These are phyloP conservation scores for Colletotrichum caudatum DNA, from an alignment of 2,329 filamentous ascomycete genomes.

Conservation along the genomic window DNA sequence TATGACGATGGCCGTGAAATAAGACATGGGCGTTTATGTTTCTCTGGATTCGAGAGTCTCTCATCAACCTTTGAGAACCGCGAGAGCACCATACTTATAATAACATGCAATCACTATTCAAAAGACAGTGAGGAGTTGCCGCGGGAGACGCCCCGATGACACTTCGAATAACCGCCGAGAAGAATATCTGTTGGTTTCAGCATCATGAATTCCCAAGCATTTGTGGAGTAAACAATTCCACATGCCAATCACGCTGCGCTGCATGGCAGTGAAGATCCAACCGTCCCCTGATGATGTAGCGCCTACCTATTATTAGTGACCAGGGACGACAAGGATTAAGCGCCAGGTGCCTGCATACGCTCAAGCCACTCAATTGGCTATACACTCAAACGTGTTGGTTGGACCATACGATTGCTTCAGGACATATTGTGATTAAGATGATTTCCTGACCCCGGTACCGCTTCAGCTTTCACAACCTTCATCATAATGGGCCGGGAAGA, in stretches of 20 bases:
- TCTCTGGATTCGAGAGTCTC: neutral
- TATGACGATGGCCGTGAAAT: neutral
- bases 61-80: neutral
- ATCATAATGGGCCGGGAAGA: constrained; percentile 54
- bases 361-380: neutral
- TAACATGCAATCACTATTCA: neutral
- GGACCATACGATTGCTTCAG: no score
- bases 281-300: neutral
- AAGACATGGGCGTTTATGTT: neutral
- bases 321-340: neutral
- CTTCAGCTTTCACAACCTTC: constrained; percentile 13
- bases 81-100: neutral
- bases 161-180: neutral
- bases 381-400: neutral
- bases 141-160: neutral
- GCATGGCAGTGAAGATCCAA: neutral
- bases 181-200: neutral
- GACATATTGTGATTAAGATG: no score
- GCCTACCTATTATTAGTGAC: neutral
- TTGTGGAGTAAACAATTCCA: neutral
- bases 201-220: neutral
- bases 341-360: neutral
- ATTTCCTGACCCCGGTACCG: constrained; percentile 40
- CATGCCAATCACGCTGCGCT: neutral
- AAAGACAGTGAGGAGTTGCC: neutral